Evolutionary conservation across 306 rosid genomes (phyloP).

Genomic region (Trifolium fragiferum): DNA sequence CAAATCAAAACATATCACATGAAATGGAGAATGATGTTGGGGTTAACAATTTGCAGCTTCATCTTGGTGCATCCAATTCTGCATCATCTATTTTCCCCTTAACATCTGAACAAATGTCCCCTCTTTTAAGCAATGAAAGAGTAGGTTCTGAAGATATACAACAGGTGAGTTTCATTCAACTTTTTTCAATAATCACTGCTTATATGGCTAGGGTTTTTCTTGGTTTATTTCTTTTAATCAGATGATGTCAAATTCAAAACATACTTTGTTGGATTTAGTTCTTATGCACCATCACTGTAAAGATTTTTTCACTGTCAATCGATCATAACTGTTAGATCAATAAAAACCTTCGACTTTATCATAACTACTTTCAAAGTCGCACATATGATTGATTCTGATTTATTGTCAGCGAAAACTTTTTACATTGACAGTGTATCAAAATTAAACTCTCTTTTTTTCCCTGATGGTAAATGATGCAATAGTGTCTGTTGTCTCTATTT

Average conservation of each 20-base stretch:
- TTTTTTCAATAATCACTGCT: background rate
- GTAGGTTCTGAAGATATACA: constrained; percentile 42
- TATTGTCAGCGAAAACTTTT: background rate
- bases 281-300: background rate
- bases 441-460: background rate
- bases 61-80: constrained; percentile 10
- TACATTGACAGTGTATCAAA: background rate
- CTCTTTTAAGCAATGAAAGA: constrained; percentile 43
- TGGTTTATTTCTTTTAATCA: background rate
- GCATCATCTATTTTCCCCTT: background rate
- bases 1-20: background rate
- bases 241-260: background rate
- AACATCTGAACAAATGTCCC: constrained; percentile 33
- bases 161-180: constrained; percentile 53
- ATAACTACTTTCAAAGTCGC: background rate
- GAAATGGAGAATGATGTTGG: constrained; percentile 13
- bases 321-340: background rate
- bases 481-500: constrained; percentile 3
- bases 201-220: background rate
- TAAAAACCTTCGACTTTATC: background rate
- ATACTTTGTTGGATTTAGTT: background rate
- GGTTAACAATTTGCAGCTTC: constrained; percentile 4
- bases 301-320: background rate
- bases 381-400: background rate
- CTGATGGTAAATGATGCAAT: background rate